Evolutionary conservation across 1,284 basidiomycete genomes (phyloP), one percentile per base, ranked within the genome.

Genomic region (Vanrija humicola): DNA sequence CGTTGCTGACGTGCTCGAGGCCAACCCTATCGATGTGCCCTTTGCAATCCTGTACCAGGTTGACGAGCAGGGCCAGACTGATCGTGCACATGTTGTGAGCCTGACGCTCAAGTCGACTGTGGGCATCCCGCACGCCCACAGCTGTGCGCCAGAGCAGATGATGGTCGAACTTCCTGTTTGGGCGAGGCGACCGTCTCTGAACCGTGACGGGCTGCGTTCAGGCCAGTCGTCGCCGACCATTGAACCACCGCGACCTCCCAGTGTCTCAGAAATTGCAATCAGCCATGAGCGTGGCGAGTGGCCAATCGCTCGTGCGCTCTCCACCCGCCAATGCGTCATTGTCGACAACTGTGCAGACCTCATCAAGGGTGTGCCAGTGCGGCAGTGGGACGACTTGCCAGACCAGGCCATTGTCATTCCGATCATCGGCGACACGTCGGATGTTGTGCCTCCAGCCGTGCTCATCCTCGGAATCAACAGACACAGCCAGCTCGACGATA

Each of bases 331-430:
- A 39, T 54, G 54, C 12, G 53, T 68, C 2, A 54, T 64, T n/a
- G 62, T 70, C 8, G 61, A 67, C 29, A 64, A 70, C 45, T 64
- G 62, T 43, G 38, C 54, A 9, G 39, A 49, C 5, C 54, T 68
- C 4, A 56, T 64, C 12, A 42, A 48, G 23, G 66, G 63, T 0
- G 67, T 64, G 38, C 61, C 63, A 9, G 29, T 62, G n/a, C 52
- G 65, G 15, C 63, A 63, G 9, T 73, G 69, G 69, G 66, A 63
- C 14, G 59, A 65, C 14, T 47, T 66, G 14, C 61, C 68, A 3
- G 46, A 61, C 15, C 61, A 62, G 14, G 74, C 72, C 0, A 64
- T 73, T 23, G 64, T 72, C 25, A 65, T 74, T n/a, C 72, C 72
- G 2, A 63, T 74, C 38, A 56, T 55, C 3, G 59, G 54, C 10